Base-by-base conservation (phyloP, 768 basidiomycete species). In the Naganishia vaughanmartiniae region DNA sequence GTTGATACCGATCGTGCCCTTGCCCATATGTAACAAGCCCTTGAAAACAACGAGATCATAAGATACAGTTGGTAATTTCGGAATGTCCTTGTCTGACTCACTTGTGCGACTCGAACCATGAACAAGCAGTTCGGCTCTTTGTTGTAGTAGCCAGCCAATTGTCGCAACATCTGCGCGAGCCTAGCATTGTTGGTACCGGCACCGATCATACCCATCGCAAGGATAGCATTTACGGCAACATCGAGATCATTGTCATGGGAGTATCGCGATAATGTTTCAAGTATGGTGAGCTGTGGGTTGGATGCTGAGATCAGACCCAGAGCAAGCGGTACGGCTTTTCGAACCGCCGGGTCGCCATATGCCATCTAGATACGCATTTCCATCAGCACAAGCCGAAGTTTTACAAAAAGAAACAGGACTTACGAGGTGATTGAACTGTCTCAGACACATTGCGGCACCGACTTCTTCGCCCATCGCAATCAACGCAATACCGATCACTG, bases 151-250 rank as follows among this genome's bases (percentile, higher is more conserved):
- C 91, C 91, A 14, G 95, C 93, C 4, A 99, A 86, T 78, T 94
- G 93, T 51, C 96, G 86, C 36, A 99, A 87, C 95, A 99, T 96
- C 83, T 99, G 96, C 15, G 90, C 95, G 46, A 99, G 85, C 46
- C 93, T 88, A 17, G 96, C 96, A 75, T 99, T 98, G 82, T 99
- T 99, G n/a, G 93, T 93, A 36, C 96, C 96, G 1, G 95, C 95
- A 34, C 96, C 96, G 65, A 98, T 90, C 30, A 99, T 86, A 71
- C 96, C 96, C 95, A 99, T 97, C 2, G 94, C 94, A 76, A 98
- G 91, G 83, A 99, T 97, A 31, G 96, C 92, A 77, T 97, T 98
- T 63, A 92, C 86, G 0, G 95, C 96, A 12, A 99, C 96, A 53
- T 87, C 85, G n/a, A 98, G 88, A 82, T 99, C 96, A 76, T 91